A percentile compares a stretch with the other conserved stretches of the same genome.
phyloP scores from a whole-genome alignment of 352 stramenopile species.

The Nothophytophthora sp. region DNA sequence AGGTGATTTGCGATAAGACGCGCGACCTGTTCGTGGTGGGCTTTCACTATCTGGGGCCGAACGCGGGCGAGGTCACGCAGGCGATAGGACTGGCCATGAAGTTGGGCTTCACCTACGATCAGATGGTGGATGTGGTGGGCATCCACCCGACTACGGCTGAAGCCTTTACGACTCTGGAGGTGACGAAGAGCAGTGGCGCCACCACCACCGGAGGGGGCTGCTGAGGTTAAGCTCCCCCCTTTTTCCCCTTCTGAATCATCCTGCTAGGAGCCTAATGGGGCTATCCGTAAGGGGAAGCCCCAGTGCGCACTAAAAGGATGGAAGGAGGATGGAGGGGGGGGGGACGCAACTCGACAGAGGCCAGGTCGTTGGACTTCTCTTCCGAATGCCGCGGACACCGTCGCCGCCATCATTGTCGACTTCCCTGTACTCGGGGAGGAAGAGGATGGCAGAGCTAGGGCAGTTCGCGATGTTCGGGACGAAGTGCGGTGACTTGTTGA shows the following conservation, averaged over 20 bases:
- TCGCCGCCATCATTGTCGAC: not conserved
- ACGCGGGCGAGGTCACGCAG: constrained; percentile 96
- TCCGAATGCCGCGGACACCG: not conserved
- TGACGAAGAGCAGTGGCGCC: constrained; percentile 95
- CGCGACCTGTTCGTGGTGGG: constrained; percentile 92
- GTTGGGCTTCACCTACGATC: constrained; percentile 92
- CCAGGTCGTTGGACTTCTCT: constrained; percentile 16
- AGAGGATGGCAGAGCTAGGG: constrained; percentile 4
- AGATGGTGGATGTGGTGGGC: constrained; percentile 93
- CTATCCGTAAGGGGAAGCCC: constrained; percentile 5
- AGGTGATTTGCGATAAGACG: constrained; percentile 94
- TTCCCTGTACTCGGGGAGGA: constrained; percentile 1
- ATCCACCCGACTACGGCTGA: constrained; percentile 98
- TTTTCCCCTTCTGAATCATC: constrained; percentile 50
- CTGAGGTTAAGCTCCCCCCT: constrained; percentile 93
- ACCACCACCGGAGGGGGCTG: constrained; percentile 93
- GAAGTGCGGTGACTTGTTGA: too few relatives aligned
- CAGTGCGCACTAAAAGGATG: constrained; percentile 5
- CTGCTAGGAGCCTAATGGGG: constrained; percentile 4
- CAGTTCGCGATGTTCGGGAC: too few relatives aligned
- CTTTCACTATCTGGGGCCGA: constrained; percentile 98
- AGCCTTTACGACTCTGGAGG: constrained; percentile 93
- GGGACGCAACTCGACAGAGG: constrained; percentile 27
- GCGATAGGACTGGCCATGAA: constrained; percentile 96
- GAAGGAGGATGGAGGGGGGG: constrained; percentile 30